These are phyloP conservation scores for Kazachstania sp. DNA, from an alignment of 1,139 yeast species.

Conservation along the genomic window DNA sequence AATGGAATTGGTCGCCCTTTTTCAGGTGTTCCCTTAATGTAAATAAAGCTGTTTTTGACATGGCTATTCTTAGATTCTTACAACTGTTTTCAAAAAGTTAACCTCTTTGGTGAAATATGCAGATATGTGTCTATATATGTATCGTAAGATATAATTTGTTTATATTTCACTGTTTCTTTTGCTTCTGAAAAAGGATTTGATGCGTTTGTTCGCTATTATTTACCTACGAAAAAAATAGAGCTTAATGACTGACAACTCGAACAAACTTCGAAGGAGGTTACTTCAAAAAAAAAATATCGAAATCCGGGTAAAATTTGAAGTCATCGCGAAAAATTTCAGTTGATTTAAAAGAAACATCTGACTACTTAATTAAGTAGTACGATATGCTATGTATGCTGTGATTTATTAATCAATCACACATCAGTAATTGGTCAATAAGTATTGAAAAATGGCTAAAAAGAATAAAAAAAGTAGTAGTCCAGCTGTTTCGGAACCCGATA, in stretches of 20 bases:
- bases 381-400: background rate
- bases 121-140: too few relatives aligned
- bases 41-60: slow-evolving; percentile 11
- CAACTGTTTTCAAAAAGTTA: too few relatives aligned
- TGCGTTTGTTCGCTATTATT: background rate
- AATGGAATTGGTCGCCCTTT: slow-evolving; percentile 12
- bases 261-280: background rate
- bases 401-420: background rate
- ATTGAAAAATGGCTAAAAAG: slow-evolving; percentile 14
- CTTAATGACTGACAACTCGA: background rate
- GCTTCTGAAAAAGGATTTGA: too few relatives aligned
- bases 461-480: slow-evolving; percentile 7
- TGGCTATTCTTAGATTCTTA: background rate
- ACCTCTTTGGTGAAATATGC: too few relatives aligned
- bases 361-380: too few relatives aligned
- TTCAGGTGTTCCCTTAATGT: slow-evolving; percentile 18
- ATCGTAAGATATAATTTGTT: too few relatives aligned
- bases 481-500: slow-evolving; percentile 3
- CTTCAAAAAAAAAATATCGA: background rate
- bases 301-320: background rate
- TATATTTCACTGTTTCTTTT: too few relatives aligned
- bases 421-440: background rate
- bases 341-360: too few relatives aligned
- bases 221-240: background rate
- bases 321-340: too few relatives aligned